phyloP scores from a whole-genome alignment of 805 yeast species.

The Zygosaccharomyces bailii region DNA sequence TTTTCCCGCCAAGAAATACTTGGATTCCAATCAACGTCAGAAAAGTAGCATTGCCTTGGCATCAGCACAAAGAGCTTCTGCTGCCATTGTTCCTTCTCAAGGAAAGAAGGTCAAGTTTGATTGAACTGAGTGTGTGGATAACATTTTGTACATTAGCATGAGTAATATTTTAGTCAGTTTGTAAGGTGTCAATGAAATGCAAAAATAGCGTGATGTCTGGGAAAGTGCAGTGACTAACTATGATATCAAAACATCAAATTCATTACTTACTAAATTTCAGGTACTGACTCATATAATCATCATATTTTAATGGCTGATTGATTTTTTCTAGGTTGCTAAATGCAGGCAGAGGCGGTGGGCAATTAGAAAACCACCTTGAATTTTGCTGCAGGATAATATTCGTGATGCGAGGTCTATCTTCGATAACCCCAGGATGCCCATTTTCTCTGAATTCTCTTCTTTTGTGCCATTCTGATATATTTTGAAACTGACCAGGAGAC shows the following conservation, averaged over 20 bases:
- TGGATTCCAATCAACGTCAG: slow-evolving; percentile 45
- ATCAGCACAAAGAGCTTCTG: slow-evolving; percentile 81
- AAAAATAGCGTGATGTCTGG: too few species aligned
- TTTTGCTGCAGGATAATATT: slow-evolving; percentile 35
- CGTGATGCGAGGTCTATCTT: slow-evolving; percentile 44
- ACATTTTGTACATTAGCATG: slow-evolving; percentile 1
- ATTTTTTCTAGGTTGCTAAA: slow-evolving; percentile 68
- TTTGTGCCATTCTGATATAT: slow-evolving; percentile 24
- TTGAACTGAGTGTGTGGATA: slow-evolving; percentile 21
- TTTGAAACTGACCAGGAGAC: slow-evolving; percentile 17
- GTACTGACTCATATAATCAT: slow-evolving; percentile 9
- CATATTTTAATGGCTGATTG: slow-evolving; percentile 39
- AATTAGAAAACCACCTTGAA: slow-evolving; percentile 21
- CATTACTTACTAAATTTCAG: slow-evolving; percentile 1
- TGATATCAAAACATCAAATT: neutral
- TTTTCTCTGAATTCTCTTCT: slow-evolving; percentile 30
- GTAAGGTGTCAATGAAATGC: too few species aligned
- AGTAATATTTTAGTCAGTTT: too few species aligned
- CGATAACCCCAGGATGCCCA: slow-evolving; percentile 38
- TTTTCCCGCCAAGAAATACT: slow-evolving; percentile 10
- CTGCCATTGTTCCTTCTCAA: slow-evolving; percentile 82
- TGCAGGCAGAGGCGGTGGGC: slow-evolving; percentile 45
- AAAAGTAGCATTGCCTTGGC: slow-evolving; percentile 86
- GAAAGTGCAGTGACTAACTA: too few species aligned
- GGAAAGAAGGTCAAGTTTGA: slow-evolving; percentile 83